Percentiles rank a stretch among this genome's conserved stretches.
phyloP scores from a whole-genome alignment of 2,329 filamentous ascomycete species.

The Coleophoma cylindrospora region DNA sequence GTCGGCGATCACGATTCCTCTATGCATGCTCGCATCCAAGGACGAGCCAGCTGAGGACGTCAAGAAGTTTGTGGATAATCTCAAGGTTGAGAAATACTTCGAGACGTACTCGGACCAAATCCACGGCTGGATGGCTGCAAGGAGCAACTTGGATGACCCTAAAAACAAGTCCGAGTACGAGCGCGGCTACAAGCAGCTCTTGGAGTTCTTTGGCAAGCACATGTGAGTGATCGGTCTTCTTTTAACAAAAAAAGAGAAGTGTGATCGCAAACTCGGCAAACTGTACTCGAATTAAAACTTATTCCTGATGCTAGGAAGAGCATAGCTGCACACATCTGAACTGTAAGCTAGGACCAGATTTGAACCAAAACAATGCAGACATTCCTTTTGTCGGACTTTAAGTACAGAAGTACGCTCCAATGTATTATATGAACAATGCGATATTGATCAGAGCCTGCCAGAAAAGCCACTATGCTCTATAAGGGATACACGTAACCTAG shows the following conservation, averaged over 20 bases:
- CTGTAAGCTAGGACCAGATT: background rate
- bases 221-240: constrained; percentile 19
- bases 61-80: constrained; percentile 35
- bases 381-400: no score
- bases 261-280: background rate
- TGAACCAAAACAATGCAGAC: no score
- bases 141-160: constrained; percentile 39
- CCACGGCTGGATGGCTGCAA: constrained; percentile 56
- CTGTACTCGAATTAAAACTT: background rate
- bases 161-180: constrained; percentile 41
- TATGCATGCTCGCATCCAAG: constrained; percentile 59
- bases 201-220: constrained; percentile 38
- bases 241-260: background rate
- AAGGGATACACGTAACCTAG: no score
- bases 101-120: constrained; percentile 45
- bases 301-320: background rate
- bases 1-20: constrained; percentile 51
- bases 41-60: constrained; percentile 50
- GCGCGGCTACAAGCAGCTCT: constrained; percentile 40
- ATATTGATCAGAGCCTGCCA: no score
- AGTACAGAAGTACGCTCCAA: no score
- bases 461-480: no score
- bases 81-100: constrained; percentile 38
- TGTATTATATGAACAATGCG: no score
- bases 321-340: background rate